Conservation (phyloP, 495 filamentous ascomycete genomes). For the Aspergillus hancockii region DNA sequence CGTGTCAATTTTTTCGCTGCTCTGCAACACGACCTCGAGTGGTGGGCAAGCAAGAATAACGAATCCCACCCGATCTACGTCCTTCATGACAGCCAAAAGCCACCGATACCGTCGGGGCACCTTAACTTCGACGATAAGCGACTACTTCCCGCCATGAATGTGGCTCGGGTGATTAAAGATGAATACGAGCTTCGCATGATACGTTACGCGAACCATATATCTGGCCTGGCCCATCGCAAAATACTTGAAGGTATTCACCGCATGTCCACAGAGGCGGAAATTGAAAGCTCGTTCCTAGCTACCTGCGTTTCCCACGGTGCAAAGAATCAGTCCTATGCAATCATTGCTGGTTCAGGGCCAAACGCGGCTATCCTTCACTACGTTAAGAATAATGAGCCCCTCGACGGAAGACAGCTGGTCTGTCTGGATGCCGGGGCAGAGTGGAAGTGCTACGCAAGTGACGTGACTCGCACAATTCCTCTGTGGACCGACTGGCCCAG, state of each 20-base stretch:
- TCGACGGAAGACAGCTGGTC: conserved; percentile 67
- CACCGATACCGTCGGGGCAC: conserved; percentile 54
- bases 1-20: conserved; percentile 64
- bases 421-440: conserved; percentile 86
- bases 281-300: conserved; percentile 73
- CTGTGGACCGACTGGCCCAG: conserved; percentile 62
- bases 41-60: conserved; percentile 61
- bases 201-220: conserved; percentile 74
- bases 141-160: conserved; percentile 69
- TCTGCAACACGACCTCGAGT: conserved; percentile 59
- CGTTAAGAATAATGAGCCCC: conserved; percentile 68
- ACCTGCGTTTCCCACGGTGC: conserved; percentile 71
- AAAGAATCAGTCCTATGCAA: conserved; percentile 78
- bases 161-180: conserved; percentile 74
- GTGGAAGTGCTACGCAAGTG: conserved; percentile 84
- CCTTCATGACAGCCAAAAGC: conserved; percentile 38
- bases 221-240: conserved; percentile 68
- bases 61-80: conserved; percentile 35
- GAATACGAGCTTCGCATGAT: conserved; percentile 79
- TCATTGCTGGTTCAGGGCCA: conserved; percentile 76
- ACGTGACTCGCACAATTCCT: conserved; percentile 87
- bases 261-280: conserved; percentile 75
- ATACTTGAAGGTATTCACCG: conserved; percentile 61
- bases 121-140: conserved; percentile 38
- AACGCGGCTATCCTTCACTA: conserved; percentile 90